Conservation (phyloP, 306 rosid species). For the Vigna radiata region DNA sequence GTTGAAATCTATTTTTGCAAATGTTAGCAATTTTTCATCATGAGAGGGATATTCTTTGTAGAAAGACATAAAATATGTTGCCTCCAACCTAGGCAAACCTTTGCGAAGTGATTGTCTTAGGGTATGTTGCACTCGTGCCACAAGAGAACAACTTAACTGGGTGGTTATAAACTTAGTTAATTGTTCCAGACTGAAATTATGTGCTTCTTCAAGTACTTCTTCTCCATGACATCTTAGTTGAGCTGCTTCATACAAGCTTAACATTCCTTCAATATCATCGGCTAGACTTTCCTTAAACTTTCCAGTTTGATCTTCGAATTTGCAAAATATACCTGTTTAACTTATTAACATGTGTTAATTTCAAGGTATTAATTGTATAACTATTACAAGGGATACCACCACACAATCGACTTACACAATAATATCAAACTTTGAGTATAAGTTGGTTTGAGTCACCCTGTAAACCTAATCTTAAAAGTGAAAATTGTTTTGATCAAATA, state of each 20-base stretch:
- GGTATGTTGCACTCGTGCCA: slow-evolving; percentile 40
- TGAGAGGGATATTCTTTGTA: slow-evolving; percentile 52
- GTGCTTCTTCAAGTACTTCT: slow-evolving; percentile 53
- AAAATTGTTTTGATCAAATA: too few relatives aligned
- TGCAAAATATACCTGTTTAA: slow-evolving; percentile 4
- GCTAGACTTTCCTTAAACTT: neutral
- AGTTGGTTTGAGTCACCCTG: too few relatives aligned
- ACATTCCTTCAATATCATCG: slow-evolving; percentile 41
- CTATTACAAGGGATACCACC: too few relatives aligned
- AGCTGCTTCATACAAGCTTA: slow-evolving; percentile 57
- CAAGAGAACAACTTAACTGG: slow-evolving; percentile 38
- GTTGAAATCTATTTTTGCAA: slow-evolving; percentile 64
- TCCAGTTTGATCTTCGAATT: neutral
- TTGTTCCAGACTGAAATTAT: neutral
- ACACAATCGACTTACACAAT: too few relatives aligned
- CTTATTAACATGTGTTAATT: neutral
- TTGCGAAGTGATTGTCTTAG: slow-evolving; percentile 46
- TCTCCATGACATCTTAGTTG: slow-evolving; percentile 52
- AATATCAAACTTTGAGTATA: too few relatives aligned
- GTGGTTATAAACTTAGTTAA: neutral
- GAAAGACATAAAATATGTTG: slow-evolving; percentile 43
- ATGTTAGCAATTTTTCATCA: slow-evolving; percentile 36
- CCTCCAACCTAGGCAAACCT: slow-evolving; percentile 48
- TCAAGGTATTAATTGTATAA: too few relatives aligned
- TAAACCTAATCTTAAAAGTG: too few relatives aligned